Evolutionary conservation across 1,284 basidiomycete species (phyloP).

Genomic region (Cerrena zonata): DNA sequence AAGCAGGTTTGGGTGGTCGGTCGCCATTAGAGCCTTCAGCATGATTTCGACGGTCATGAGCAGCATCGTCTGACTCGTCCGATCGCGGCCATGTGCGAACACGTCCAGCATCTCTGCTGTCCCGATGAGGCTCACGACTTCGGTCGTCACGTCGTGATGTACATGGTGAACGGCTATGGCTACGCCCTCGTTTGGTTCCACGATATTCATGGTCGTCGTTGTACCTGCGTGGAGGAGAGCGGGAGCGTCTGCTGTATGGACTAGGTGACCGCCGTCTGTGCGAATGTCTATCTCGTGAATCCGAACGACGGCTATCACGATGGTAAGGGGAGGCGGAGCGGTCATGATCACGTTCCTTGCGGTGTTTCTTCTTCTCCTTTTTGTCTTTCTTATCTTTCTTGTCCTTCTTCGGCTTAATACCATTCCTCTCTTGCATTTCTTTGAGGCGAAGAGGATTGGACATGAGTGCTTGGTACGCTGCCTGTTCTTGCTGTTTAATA

Average conservation of each 20-base stretch:
- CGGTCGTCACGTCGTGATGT: constrained; percentile 23
- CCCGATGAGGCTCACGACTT: constrained; percentile 12
- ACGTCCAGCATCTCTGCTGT: constrained; percentile 15
- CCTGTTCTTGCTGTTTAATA: constrained; percentile 97
- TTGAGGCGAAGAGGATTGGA: constrained; percentile 86
- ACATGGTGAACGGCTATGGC: constrained; percentile 25
- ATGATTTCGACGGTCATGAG: constrained; percentile 11
- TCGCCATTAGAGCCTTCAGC: constrained; percentile 7
- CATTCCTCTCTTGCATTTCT: constrained; percentile 73
- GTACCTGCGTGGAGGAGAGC: constrained; percentile 30
- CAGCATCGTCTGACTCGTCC: constrained; percentile 41
- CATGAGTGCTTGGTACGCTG: constrained; percentile 83
- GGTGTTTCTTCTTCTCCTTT: constrained; percentile 53
- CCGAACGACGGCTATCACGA: constrained; percentile 28
- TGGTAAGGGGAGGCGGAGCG: constrained; percentile 34
- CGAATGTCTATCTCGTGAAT: constrained; percentile 26
- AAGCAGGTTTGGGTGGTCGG: constrained; percentile 20
- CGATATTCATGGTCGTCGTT: constrained; percentile 24
- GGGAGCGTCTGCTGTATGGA: constrained; percentile 34
- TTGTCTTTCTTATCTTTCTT: constrained; percentile 66
- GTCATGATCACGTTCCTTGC: constrained; percentile 30
- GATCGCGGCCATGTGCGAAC: constrained; percentile 36
- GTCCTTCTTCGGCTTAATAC: constrained; percentile 70
- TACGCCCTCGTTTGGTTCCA: constrained; percentile 21
- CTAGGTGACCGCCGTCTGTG: constrained; percentile 34